A percentile compares a stretch with the other conserved stretches of the same genome.
phyloP scores from a whole-genome alignment of 2,329 filamentous ascomycete species.

The Ascochyta clinopodiicola region DNA sequence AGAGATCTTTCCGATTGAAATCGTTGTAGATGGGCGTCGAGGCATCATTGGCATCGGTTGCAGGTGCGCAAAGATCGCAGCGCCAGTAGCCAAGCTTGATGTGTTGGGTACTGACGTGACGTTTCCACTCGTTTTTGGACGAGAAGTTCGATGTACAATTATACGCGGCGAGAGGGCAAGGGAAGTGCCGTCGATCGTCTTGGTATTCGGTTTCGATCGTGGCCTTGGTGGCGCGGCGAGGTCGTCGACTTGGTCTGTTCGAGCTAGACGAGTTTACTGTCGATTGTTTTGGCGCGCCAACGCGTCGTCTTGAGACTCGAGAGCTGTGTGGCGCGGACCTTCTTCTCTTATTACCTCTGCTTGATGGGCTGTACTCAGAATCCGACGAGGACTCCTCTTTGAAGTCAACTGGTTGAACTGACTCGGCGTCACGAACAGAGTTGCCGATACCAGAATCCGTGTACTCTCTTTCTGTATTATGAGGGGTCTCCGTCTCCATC shows the following conservation, averaged over 20 bases:
- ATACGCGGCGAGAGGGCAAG: conserved; percentile 79
- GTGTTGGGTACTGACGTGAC: conserved; percentile 83
- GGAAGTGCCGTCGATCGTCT: conserved; percentile 62
- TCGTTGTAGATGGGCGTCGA: conserved; percentile 56
- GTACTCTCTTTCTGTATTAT: conserved; percentile 22
- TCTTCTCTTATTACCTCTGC: conserved; percentile 29
- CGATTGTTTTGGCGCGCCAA: conserved; percentile 31
- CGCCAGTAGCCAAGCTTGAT: conserved; percentile 76
- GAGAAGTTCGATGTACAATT: conserved; percentile 76
- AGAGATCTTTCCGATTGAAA: conserved; percentile 93
- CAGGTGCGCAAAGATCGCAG: conserved; percentile 68
- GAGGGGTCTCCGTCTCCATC: conserved; percentile 25
- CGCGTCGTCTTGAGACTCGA: conserved; percentile 27
- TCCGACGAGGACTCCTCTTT: conserved; percentile 42
- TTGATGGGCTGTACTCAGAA: conserved; percentile 44
- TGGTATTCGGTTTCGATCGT: conserved; percentile 17
- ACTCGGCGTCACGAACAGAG: conserved; percentile 45
- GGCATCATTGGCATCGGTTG: conserved; percentile 40
- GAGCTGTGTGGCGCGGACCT: conserved; percentile 37
- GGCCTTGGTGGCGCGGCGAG: conserved; percentile 19
- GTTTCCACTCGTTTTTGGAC: conserved; percentile 94
- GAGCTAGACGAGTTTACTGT: conserved; percentile 15
- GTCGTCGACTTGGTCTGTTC: conserved; percentile 27
- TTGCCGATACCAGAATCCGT: conserved; percentile 37
- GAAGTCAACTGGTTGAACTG: conserved; percentile 41